These are phyloP conservation scores for Bullera alba DNA, from an alignment of 768 basidiomycete species.

Conservation along the genomic window DNA sequence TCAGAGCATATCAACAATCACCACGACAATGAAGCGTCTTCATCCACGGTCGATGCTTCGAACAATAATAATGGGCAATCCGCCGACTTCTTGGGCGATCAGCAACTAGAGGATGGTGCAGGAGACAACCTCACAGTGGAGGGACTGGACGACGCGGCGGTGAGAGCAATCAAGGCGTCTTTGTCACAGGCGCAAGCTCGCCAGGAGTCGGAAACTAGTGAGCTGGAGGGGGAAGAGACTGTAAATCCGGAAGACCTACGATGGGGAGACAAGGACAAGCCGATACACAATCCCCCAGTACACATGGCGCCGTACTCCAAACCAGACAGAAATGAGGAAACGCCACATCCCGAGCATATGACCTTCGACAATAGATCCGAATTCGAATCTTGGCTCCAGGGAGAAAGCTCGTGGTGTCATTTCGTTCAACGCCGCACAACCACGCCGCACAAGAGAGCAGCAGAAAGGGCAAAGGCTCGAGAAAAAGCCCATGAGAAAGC, in stretches of 20 bases:
- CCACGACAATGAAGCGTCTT: not conserved
- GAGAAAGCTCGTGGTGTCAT: constrained; percentile 40
- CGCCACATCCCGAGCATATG: constrained; percentile 22
- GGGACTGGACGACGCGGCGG: constrained; percentile 5
- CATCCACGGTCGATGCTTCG: no score
- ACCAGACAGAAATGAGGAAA: constrained; percentile 15
- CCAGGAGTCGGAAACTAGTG: not conserved
- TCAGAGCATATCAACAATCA: not conserved
- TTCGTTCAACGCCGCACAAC: constrained; percentile 38
- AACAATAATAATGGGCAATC: no score
- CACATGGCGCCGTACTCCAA: constrained; percentile 20
- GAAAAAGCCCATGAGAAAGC: constrained; percentile 18
- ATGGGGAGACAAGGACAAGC: not conserved
- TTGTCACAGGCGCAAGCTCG: constrained; percentile 1
- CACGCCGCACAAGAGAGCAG: constrained; percentile 35
- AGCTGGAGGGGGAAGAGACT: not conserved
- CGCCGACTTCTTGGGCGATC: no score
- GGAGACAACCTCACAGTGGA: not conserved
- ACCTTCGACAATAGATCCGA: constrained; percentile 14
- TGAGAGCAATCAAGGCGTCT: constrained; percentile 5
- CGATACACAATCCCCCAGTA: constrained; percentile 7
- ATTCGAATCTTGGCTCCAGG: constrained; percentile 30
- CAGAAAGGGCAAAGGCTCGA: constrained; percentile 31
- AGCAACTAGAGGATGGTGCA: no score
- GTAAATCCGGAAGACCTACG: not conserved